A percentile compares a stretch with the other conserved stretches of the same genome.
Conservation (phyloP, 768 basidiomycete genomes). For the Trichaptum fuscoviolaceum region DNA sequence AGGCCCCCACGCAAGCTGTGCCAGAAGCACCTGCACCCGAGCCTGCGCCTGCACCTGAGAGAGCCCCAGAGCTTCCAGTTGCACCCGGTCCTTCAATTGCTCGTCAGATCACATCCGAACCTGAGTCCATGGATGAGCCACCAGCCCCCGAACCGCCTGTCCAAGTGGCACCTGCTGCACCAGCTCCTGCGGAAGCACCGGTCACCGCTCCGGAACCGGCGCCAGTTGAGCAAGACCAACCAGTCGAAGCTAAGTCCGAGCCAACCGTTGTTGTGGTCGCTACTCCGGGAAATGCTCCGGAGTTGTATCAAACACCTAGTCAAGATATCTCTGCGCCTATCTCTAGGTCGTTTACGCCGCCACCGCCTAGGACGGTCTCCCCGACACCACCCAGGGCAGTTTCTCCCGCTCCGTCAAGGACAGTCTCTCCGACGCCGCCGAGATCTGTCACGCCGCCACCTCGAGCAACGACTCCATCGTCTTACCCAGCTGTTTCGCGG, state of each 20-base stretch:
- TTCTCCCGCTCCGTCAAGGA: constrained; percentile 4
- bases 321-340: constrained; percentile 32
- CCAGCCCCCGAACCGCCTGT: constrained; percentile 18
- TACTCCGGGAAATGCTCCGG: constrained; percentile 7
- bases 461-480: not conserved
- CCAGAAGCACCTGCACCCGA: constrained; percentile 14
- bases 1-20: constrained; percentile 26
- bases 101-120: constrained; percentile 62
- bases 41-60: too few species aligned
- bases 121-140: constrained; percentile 54
- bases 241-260: constrained; percentile 8
- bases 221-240: constrained; percentile 4
- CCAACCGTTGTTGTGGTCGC: constrained; percentile 5
- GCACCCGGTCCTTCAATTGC: constrained; percentile 29
- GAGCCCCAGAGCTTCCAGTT: constrained; percentile 22
- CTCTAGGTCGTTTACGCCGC: constrained; percentile 43
- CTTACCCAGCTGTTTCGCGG: not conserved
- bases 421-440: constrained; percentile 5
- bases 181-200: constrained; percentile 4
- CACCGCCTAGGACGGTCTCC: constrained; percentile 17
- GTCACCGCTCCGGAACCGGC: constrained; percentile 17
- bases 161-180: constrained; percentile 4
- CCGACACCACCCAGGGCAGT: constrained; percentile 28
- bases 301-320: constrained; percentile 10
- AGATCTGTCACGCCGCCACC: constrained; percentile 5